Percentiles rank a stretch among this genome's conserved stretches.
phyloP scores from a whole-genome alignment of 129 eudicot species.

The sunflower (Helianthus annuus) region DNA sequence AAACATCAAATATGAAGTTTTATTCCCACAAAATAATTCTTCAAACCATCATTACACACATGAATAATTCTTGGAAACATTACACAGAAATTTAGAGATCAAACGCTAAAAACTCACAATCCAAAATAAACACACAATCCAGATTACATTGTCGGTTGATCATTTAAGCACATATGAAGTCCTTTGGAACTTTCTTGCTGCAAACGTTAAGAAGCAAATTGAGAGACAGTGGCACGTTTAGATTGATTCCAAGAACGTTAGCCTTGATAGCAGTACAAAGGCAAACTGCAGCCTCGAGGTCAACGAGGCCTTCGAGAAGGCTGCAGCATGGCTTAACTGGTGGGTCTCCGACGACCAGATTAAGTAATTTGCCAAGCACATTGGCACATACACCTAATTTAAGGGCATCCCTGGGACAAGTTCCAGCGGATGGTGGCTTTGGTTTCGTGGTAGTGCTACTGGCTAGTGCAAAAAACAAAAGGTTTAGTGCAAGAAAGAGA shows the following conservation, averaged over 20 bases:
- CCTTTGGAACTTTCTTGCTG: conserved; percentile 52
- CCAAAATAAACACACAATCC: not conserved
- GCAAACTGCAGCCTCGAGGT: conserved; percentile 72
- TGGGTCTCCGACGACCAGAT: conserved; percentile 44
- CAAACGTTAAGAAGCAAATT: conserved; percentile 67
- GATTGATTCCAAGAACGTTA: conserved; percentile 61
- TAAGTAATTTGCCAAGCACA: conserved; percentile 45
- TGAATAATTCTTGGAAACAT: not conserved
- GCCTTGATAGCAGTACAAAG: conserved; percentile 73
- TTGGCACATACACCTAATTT: conserved; percentile 71
- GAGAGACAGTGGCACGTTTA: conserved; percentile 57
- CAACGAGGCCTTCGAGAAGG: conserved; percentile 54
- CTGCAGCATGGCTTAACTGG: conserved; percentile 55
- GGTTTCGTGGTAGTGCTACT: conserved; percentile 41
- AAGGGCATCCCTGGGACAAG: conserved; percentile 61
- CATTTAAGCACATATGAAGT: conserved; percentile 48
- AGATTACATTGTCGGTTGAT: not conserved
- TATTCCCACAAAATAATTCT: conserved; percentile 6
- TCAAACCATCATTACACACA: conserved; percentile 1
- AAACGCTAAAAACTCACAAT: conserved; percentile 11
- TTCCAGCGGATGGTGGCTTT: conserved; percentile 29
- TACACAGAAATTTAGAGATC: conserved; percentile 4
- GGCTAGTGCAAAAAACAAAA: conserved; percentile 49
- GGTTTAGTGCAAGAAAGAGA: conserved; percentile 50
- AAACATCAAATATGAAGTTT: no score